Conservation (phyloP, 129 eudicot species). For the Flaveria robusta region DNA sequence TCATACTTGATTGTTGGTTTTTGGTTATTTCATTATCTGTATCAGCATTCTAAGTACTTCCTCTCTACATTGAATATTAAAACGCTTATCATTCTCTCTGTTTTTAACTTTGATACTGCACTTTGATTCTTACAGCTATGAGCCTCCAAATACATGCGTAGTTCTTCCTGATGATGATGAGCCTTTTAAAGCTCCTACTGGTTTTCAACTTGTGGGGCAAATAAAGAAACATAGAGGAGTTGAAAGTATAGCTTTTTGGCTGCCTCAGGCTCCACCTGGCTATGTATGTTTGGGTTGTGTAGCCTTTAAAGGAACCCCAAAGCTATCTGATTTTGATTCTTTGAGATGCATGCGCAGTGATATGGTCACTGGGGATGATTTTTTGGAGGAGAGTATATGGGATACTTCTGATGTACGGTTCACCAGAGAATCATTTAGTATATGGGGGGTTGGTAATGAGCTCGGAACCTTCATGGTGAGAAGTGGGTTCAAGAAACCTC, state of each 20-base stretch:
- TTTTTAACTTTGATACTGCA: not conserved
- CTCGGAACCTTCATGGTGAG: constrained; percentile 82
- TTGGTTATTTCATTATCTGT: not conserved
- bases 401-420: constrained; percentile 75
- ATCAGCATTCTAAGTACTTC: not conserved
- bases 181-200: constrained; percentile 59
- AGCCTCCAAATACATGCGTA: constrained; percentile 85
- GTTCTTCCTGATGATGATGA: constrained; percentile 75
- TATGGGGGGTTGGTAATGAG: constrained; percentile 89
- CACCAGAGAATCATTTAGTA: constrained; percentile 65
- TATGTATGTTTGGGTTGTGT: constrained; percentile 89
- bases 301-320: constrained; percentile 86
- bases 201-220: constrained; percentile 75
- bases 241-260: constrained; percentile 72
- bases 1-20: not conserved
- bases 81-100: not conserved
- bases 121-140: constrained; percentile 60
- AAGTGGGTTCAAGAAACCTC: constrained; percentile 87
- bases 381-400: constrained; percentile 86
- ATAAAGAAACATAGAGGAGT: constrained; percentile 70
- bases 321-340: constrained; percentile 62
- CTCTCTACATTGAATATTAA: not conserved
- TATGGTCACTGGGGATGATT: constrained; percentile 80
- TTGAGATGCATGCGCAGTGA: constrained; percentile 93
- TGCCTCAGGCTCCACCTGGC: constrained; percentile 99